phyloP scores from a whole-genome alignment of 805 yeast species.

The Kuraishia piskuri region DNA sequence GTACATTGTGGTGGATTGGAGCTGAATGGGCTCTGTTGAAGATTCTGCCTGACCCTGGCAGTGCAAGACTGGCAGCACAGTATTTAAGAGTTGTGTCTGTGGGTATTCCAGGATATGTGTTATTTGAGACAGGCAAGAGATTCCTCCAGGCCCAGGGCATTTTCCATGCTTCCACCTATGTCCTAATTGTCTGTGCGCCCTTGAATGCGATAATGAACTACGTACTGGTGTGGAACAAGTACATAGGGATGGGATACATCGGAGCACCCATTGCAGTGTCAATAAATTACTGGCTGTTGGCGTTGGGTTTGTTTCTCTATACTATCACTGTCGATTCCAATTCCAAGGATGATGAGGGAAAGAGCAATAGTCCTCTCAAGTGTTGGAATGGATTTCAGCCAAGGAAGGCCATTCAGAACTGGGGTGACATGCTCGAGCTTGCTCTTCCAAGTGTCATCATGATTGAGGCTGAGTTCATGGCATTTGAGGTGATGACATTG shows the following conservation, averaged over 20 bases:
- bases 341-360: constrained; percentile 38
- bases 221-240: constrained; percentile 32
- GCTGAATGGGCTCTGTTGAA: constrained; percentile 30
- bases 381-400: constrained; percentile 44
- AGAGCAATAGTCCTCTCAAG: constrained; percentile 25
- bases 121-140: constrained; percentile 48
- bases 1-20: constrained; percentile 49
- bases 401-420: constrained; percentile 30
- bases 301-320: constrained; percentile 30
- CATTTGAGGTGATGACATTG: constrained; percentile 48
- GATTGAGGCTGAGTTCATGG: constrained; percentile 54
- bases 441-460: constrained; percentile 50
- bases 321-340: constrained; percentile 25
- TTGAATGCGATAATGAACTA: constrained; percentile 39
- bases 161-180: constrained; percentile 47
- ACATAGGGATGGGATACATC: constrained; percentile 41
- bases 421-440: constrained; percentile 34
- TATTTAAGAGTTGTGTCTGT: constrained; percentile 37
- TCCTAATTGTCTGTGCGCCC: constrained; percentile 45
- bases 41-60: constrained; percentile 36
- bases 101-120: constrained; percentile 49
- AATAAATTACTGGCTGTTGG: constrained; percentile 51
- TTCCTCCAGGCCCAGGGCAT: constrained; percentile 53
- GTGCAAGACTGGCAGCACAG: constrained; percentile 38
- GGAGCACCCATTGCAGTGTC: constrained; percentile 57